Conservation (phyloP, 768 basidiomycete genomes). For the Strobilomyces dryophilus region DNA sequence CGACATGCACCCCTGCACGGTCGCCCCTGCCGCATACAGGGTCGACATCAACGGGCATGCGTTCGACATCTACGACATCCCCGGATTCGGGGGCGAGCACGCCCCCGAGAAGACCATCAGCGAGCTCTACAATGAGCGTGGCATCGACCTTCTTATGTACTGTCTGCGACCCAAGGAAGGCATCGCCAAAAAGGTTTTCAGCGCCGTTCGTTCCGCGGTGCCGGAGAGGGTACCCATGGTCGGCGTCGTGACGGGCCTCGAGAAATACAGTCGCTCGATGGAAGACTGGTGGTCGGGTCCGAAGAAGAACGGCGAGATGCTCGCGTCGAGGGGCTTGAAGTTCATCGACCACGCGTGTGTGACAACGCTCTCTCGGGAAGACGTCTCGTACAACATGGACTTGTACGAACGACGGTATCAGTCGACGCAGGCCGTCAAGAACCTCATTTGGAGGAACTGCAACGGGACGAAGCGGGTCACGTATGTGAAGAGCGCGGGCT, state of each 20-base stretch:
- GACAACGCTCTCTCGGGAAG: constrained; percentile 33
- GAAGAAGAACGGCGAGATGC: constrained; percentile 31
- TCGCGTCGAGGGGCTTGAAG: constrained; percentile 30
- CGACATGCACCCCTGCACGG: constrained; percentile 29
- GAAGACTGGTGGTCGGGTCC: constrained; percentile 32
- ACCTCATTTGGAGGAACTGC: constrained; percentile 28
- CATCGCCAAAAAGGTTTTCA: constrained; percentile 25
- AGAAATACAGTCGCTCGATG: constrained; percentile 31
- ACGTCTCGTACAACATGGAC: constrained; percentile 31
- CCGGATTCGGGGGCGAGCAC: constrained; percentile 23
- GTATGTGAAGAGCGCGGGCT: constrained; percentile 28
- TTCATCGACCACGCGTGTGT: constrained; percentile 41
- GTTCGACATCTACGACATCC: constrained; percentile 30
- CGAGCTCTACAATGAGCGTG: constrained; percentile 29
- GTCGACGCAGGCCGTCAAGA: constrained; percentile 23
- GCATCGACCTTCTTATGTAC: constrained; percentile 30
- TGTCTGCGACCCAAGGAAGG: constrained; percentile 29
- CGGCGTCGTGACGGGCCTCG: constrained; percentile 35
- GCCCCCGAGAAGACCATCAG: constrained; percentile 23
- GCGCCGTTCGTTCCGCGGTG: constrained; percentile 23
- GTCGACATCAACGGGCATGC: constrained; percentile 29
- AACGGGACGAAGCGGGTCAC: constrained; percentile 28
- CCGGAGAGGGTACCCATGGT: constrained; percentile 36
- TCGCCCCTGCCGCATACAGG: constrained; percentile 21
- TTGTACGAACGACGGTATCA: constrained; percentile 31